Evolutionary conservation across 179 eudicot species (phyloP), one percentile per base, ranked within the genome.

Genomic region (Nepenthes alata): DNA sequence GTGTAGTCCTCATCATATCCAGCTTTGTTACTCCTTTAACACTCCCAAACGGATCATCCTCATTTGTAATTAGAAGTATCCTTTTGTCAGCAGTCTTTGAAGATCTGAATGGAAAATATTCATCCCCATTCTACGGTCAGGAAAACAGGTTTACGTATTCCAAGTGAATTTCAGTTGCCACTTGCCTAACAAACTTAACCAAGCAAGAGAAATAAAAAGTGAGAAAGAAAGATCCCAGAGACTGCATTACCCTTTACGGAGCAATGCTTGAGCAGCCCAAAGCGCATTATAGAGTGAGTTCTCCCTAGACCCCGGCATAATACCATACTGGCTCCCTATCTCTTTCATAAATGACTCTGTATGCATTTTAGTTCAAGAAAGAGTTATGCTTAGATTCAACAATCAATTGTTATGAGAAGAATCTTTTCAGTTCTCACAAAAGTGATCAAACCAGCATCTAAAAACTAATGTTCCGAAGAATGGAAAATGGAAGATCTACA

Each of bases 211-310:
- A 59, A 13, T 38, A 55, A 39, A 37, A 56, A 41, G 49, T 11
- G 15, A 2, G 12, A 59, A 47, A 38, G 12, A 13, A 14, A 35
- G 3, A 5, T 11, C 13, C 55, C 34, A 53, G 15, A 11, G 60
- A 38, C 53, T 6, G 37, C 15, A 55, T 58, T 78, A 93, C 98
- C 98, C 98, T 78, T 93, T 93, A 41, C 98, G 91, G 34, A 93
- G 75, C 37, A 93, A 74, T 16, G 94, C 98, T 74, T 89, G 98
- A 51, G 95, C 93, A 78, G 74, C 98, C 98, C 98, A 93, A 66
- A 93, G 78, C 63, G 94, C 95, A 83, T 82, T 93, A 73, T 87
- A 90, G 57, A 89, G 81, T 61, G 98, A 79, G 72, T 89, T 93
- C 41, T 93, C 95, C 54, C 95, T 83, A 47, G 89, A 83, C 9